Conservation (phyloP, 306 rosid species). For the Herpetospermum pedunculosum region DNA sequence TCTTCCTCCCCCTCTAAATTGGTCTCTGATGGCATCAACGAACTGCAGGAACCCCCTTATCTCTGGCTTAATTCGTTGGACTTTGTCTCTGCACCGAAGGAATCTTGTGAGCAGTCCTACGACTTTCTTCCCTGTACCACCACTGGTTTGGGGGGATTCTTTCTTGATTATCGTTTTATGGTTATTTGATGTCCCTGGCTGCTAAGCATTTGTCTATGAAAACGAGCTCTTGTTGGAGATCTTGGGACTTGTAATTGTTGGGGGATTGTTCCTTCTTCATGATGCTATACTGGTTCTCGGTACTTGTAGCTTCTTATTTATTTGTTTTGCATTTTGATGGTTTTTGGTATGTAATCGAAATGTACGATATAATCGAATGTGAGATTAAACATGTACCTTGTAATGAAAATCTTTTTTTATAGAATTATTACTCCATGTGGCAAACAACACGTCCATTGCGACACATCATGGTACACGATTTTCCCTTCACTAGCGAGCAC, state of each 20-base stretch:
- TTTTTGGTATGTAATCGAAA: too few relatives aligned
- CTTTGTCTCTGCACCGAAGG: slow-evolving; percentile 17
- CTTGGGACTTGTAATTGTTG: slow-evolving; percentile 87
- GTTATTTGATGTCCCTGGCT: slow-evolving; percentile 56
- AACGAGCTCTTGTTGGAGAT: slow-evolving; percentile 83
- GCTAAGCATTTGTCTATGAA: slow-evolving; percentile 68
- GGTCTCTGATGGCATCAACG: slow-evolving; percentile 42
- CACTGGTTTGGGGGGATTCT: slow-evolving; percentile 33
- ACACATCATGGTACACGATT: too few relatives aligned
- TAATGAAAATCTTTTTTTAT: too few relatives aligned
- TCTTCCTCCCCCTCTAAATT: slow-evolving; percentile 20
- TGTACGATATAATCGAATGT: too few relatives aligned
- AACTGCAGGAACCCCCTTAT: background rate
- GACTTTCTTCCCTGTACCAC: slow-evolving; percentile 79
- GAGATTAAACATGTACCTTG: too few relatives aligned
- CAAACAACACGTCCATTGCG: too few relatives aligned
- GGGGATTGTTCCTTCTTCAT: slow-evolving; percentile 72
- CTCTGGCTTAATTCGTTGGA: slow-evolving; percentile 3
- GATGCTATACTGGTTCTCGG: slow-evolving; percentile 50
- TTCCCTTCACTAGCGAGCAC: too few relatives aligned
- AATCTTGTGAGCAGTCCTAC: slow-evolving; percentile 66
- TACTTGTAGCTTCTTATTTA: background rate
- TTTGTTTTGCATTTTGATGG: background rate
- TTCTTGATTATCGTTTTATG: slow-evolving; percentile 60
- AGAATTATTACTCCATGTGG: too few relatives aligned